Percentiles rank a stretch among this genome's conserved stretches.
Conservation (phyloP, 352 stramenopile species). For the Phytophthora rubi region DNA sequence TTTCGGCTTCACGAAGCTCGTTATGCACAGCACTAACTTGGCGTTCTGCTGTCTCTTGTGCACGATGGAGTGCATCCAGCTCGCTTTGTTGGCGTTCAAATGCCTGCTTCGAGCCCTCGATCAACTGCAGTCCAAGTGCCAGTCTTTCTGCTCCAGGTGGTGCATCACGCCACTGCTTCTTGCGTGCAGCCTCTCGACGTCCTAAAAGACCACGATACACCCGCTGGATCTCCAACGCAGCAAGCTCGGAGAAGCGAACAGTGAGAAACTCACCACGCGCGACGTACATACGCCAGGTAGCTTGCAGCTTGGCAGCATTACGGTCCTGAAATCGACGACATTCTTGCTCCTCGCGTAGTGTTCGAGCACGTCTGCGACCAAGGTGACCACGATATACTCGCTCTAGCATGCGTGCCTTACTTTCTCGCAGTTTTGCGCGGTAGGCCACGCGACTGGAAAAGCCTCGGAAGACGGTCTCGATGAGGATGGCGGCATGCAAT, state of each 20-base stretch:
- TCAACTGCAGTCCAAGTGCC: slow-evolving; percentile 89
- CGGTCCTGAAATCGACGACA: slow-evolving; percentile 54
- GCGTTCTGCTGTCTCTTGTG: slow-evolving; percentile 89
- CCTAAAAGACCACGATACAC: slow-evolving; percentile 89
- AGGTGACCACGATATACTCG: slow-evolving; percentile 75
- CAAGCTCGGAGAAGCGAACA: slow-evolving; percentile 69
- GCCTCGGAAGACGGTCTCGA: slow-evolving; percentile 80
- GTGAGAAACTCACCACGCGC: slow-evolving; percentile 71
- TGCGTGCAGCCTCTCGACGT: slow-evolving; percentile 61
- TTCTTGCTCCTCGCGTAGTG: slow-evolving; percentile 49
- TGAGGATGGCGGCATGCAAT: slow-evolving; percentile 40
- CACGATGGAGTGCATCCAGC: slow-evolving; percentile 91
- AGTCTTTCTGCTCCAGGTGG: slow-evolving; percentile 90
- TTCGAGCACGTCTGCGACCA: slow-evolving; percentile 48
- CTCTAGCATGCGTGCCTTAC: slow-evolving; percentile 63
- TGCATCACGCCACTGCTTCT: slow-evolving; percentile 89
- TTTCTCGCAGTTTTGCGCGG: slow-evolving; percentile 42
- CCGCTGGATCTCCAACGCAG: slow-evolving; percentile 91
- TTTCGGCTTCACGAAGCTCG: slow-evolving; percentile 91
- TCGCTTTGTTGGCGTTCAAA: slow-evolving; percentile 93
- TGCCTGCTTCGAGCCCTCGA: slow-evolving; percentile 93
- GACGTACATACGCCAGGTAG: slow-evolving; percentile 89
- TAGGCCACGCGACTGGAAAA: slow-evolving; percentile 64
- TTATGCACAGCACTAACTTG: slow-evolving; percentile 91
- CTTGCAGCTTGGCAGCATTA: slow-evolving; percentile 84